phyloP scores from a whole-genome alignment of 345 rosid genomes.

The Mangifera indica region DNA sequence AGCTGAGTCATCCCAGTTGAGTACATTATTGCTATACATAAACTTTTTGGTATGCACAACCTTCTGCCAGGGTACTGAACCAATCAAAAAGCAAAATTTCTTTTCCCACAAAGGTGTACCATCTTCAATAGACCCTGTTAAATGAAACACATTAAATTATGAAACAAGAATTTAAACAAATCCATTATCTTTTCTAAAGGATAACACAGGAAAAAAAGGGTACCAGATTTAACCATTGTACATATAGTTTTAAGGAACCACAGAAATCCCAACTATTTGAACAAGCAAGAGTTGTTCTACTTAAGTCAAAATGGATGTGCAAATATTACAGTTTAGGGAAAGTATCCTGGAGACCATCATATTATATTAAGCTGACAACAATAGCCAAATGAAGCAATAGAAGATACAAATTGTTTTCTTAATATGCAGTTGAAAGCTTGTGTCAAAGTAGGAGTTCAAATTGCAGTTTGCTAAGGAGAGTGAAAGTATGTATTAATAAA shows the following conservation, averaged over 20 bases:
- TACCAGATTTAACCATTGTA: background rate
- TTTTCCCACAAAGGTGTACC: slow-evolving; percentile 54
- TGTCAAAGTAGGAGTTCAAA: too few species aligned
- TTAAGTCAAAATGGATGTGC: too few species aligned
- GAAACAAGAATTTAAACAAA: background rate
- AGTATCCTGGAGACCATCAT: too few species aligned
- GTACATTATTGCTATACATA: slow-evolving; percentile 31
- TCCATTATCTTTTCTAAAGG: background rate
- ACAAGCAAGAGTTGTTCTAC: background rate
- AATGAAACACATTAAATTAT: background rate
- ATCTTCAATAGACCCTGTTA: slow-evolving; percentile 23
- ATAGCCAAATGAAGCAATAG: too few species aligned
- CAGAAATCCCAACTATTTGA: background rate
- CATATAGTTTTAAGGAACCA: background rate
- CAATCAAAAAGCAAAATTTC: slow-evolving; percentile 45
- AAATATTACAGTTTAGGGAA: too few species aligned
- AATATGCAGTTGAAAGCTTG: too few species aligned
- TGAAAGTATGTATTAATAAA: too few species aligned
- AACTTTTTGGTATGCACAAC: slow-evolving; percentile 36
- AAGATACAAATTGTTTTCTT: too few species aligned
- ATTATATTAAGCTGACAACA: too few species aligned
- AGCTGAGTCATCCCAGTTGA: slow-evolving; percentile 78
- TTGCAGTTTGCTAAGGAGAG: too few species aligned
- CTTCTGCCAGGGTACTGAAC: slow-evolving; percentile 46
- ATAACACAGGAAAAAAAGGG: background rate